These are phyloP conservation scores for Hortaea sp. DNA, from an alignment of 2,329 filamentous ascomycete species.

Conservation along the genomic window DNA sequence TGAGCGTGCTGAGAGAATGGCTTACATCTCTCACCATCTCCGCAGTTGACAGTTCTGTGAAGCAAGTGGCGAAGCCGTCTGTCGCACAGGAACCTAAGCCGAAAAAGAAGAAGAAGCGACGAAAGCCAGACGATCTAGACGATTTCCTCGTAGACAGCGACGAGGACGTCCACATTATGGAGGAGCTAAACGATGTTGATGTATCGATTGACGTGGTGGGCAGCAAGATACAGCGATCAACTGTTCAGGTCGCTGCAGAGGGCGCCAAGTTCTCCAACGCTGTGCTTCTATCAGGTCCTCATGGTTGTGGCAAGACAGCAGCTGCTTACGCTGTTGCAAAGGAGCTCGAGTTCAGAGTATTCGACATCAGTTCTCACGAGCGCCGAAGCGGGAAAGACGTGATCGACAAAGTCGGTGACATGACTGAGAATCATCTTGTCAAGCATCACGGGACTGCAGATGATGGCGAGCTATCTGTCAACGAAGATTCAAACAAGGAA, in stretches of 20 bases:
- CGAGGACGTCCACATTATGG: conserved; percentile 60
- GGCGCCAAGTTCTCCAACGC: conserved; percentile 53
- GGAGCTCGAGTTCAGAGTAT: conserved; percentile 85
- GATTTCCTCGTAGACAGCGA: conserved; percentile 72
- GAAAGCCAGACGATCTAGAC: conserved; percentile 55
- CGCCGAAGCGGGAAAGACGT: conserved; percentile 83
- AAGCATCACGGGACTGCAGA: conserved; percentile 35
- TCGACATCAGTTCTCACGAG: conserved; percentile 81
- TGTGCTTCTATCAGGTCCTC: conserved; percentile 78
- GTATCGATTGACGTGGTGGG: conserved; percentile 8
- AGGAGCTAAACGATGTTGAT: conserved; percentile 56
- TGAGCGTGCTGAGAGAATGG: conserved; percentile 67
- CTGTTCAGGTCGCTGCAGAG: conserved; percentile 29
- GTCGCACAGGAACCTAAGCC: conserved; percentile 15
- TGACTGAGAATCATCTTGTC: conserved; percentile 92
- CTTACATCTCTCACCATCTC: conserved; percentile 65
- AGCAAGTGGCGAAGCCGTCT: conserved; percentile 20
- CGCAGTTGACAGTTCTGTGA: conserved; percentile 56
- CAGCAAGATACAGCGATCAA: conserved; percentile 20
- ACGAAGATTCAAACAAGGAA: conserved; percentile 26
- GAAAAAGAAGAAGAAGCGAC: conserved; percentile 55
- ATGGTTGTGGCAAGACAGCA: conserved; percentile 88
- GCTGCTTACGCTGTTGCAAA: conserved; percentile 84
- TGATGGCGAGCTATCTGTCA: conserved; percentile 14
- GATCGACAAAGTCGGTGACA: conserved; percentile 84